Evolutionary conservation across 2,329 filamentous ascomycete genomes (phyloP).

Genomic region (Zasmidium citrigriseum): DNA sequence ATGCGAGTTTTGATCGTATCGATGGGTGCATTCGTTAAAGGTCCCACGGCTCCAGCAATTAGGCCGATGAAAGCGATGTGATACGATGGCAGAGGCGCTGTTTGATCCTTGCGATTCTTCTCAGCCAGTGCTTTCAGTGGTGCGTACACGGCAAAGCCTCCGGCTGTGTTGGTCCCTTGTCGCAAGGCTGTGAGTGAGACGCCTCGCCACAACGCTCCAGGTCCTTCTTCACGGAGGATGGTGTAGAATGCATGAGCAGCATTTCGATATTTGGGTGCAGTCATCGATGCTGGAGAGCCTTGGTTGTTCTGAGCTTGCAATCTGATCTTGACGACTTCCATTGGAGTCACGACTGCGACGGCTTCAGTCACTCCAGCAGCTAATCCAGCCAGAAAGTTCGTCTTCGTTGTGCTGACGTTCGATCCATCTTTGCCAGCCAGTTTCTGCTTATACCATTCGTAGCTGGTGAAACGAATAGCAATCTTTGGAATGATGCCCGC

Average conservation of each 20-base stretch:
- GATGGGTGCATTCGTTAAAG: conserved; percentile 93
- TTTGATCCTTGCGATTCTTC: conserved; percentile 68
- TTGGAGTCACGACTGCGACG: conserved; percentile 92
- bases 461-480: conserved; percentile 98
- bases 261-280: conserved; percentile 95
- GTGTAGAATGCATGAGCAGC: conserved; percentile 83
- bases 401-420: conserved; percentile 62
- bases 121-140: conserved; percentile 84
- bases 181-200: conserved; percentile 90
- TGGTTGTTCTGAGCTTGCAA: conserved; percentile 97
- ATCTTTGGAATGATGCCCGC: conserved; percentile 98
- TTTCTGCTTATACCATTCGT: conserved; percentile 89
- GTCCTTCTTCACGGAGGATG: conserved; percentile 86
- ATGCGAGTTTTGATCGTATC: conserved; percentile 98
- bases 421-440: conserved; percentile 68
- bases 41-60: conserved; percentile 90
- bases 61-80: conserved; percentile 91
- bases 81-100: conserved; percentile 72
- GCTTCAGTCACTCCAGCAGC: conserved; percentile 94
- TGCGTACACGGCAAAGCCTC: conserved; percentile 97
- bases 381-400: conserved; percentile 81
- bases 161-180: conserved; percentile 95
- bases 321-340: conserved; percentile 99
- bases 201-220: conserved; percentile 85
- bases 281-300: conserved; percentile 93